Conservation (phyloP, 768 basidiomycete genomes). For the Rhodotorula sphaerocarpa region DNA sequence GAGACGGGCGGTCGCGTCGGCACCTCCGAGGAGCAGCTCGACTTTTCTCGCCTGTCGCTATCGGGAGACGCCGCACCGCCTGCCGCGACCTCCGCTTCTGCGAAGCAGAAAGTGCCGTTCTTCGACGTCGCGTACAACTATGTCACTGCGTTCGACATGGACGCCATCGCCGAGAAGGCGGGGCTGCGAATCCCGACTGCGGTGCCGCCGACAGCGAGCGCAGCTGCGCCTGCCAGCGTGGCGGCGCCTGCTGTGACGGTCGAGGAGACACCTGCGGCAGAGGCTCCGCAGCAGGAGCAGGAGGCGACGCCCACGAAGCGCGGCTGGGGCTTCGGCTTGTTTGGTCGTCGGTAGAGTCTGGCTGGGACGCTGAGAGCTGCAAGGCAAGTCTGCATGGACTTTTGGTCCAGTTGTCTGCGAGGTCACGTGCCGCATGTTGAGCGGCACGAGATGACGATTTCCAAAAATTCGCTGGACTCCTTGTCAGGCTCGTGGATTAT, state of each 20-base stretch:
- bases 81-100: conserved; percentile 43
- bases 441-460: no score
- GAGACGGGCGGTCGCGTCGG: conserved; percentile 19
- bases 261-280: background rate
- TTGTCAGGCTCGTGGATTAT: no score
- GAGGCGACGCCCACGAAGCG: conserved; percentile 11
- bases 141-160: conserved; percentile 52
- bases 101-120: conserved; percentile 78
- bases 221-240: background rate
- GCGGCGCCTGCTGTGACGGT: background rate
- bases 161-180: conserved; percentile 25
- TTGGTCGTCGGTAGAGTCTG: conserved; percentile 12
- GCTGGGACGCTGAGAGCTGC: background rate
- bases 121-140: conserved; percentile 94
- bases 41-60: background rate
- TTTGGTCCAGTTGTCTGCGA: no score
- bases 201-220: background rate
- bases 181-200: conserved; percentile 2
- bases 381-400: background rate
- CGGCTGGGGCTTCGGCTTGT: conserved; percentile 22
- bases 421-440: no score
- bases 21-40: background rate
- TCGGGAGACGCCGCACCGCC: no score
- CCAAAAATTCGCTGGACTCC: no score
- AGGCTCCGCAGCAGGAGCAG: background rate